Conservation (phyloP, 2,329 filamentous ascomycete genomes). For the Mycogone perniciosa region DNA sequence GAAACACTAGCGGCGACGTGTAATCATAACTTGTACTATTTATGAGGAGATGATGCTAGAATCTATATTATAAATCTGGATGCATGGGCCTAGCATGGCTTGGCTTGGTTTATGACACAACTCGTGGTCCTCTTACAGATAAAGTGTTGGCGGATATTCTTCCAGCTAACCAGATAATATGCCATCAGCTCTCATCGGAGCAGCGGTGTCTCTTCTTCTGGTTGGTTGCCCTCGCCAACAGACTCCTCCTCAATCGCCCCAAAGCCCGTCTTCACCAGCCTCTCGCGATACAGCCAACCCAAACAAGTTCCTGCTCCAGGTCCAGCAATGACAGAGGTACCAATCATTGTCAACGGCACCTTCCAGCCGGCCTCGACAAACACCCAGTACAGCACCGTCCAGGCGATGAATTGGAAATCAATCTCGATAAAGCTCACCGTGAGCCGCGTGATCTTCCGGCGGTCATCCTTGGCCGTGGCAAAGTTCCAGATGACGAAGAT, state of each 20-base stretch:
- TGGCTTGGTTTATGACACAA: not conserved
- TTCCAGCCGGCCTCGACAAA: slow-evolving; percentile 44
- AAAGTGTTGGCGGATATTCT: not conserved
- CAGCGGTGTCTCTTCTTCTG: slow-evolving; percentile 31
- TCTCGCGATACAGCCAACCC: slow-evolving; percentile 35
- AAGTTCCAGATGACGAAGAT: slow-evolving; percentile 35
- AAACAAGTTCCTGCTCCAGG: slow-evolving; percentile 34
- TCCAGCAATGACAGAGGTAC: slow-evolving; percentile 26
- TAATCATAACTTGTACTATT: slow-evolving; percentile 22
- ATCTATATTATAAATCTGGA: slow-evolving; percentile 14
- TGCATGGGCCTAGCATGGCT: slow-evolving; percentile 5
- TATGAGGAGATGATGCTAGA: slow-evolving; percentile 13
- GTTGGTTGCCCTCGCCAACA: slow-evolving; percentile 13
- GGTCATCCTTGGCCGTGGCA: slow-evolving; percentile 34
- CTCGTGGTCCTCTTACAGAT: not conserved
- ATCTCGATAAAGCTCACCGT: slow-evolving; percentile 41
- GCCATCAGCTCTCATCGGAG: slow-evolving; percentile 17
- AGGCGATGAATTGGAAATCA: slow-evolving; percentile 37
- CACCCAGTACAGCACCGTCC: slow-evolving; percentile 48
- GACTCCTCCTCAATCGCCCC: slow-evolving; percentile 8
- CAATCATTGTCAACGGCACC: slow-evolving; percentile 28
- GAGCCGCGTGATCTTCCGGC: slow-evolving; percentile 44
- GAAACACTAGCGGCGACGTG: slow-evolving; percentile 8
- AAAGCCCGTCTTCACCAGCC: slow-evolving; percentile 24
- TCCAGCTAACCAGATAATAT: not conserved